Percentiles rank a stretch among this genome's conserved stretches.
Evolutionary conservation across 2,329 filamentous ascomycete genomes (phyloP).

Genomic region (Clarireedia hainanense): DNA sequence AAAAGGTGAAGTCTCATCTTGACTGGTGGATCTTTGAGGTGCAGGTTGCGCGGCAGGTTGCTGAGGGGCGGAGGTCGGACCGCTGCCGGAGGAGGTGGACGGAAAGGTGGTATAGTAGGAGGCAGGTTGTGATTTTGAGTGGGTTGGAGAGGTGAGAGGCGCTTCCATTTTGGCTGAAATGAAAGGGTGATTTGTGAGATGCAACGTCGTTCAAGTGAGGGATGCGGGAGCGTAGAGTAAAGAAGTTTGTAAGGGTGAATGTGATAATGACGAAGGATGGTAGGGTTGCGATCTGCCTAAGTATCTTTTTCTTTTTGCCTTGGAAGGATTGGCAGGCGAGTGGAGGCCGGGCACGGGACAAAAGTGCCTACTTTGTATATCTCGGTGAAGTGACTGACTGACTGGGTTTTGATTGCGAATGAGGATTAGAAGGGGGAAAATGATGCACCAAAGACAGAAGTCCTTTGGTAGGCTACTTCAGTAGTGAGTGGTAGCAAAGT

Average conservation of each 20-base stretch:
- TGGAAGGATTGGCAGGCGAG: background rate
- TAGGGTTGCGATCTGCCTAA: no score
- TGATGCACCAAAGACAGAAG: no score
- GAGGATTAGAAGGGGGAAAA: no score
- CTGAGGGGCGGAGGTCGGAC: slow-evolving; percentile 12
- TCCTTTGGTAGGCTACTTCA: no score
- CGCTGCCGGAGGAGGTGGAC: slow-evolving; percentile 5
- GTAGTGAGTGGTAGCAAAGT: background rate
- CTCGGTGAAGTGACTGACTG: background rate
- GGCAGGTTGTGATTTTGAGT: slow-evolving; percentile 32
- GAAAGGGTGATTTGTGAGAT: background rate
- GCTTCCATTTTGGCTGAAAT: slow-evolving; percentile 5
- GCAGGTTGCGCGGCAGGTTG: slow-evolving; percentile 12
- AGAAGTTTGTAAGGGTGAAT: background rate
- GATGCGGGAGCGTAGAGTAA: background rate
- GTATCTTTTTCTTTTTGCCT: no score
- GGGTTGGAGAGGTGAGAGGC: slow-evolving; percentile 18
- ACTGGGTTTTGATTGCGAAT: background rate
- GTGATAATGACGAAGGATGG: no score
- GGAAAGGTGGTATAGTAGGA: slow-evolving; percentile 15
- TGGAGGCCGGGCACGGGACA: background rate
- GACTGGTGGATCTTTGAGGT: slow-evolving; percentile 22
- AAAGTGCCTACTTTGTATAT: background rate
- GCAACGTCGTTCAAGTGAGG: background rate
- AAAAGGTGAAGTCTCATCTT: slow-evolving; percentile 51